Conservation (phyloP, 805 yeast genomes). For the Cyberlindnera lachancei region DNA sequence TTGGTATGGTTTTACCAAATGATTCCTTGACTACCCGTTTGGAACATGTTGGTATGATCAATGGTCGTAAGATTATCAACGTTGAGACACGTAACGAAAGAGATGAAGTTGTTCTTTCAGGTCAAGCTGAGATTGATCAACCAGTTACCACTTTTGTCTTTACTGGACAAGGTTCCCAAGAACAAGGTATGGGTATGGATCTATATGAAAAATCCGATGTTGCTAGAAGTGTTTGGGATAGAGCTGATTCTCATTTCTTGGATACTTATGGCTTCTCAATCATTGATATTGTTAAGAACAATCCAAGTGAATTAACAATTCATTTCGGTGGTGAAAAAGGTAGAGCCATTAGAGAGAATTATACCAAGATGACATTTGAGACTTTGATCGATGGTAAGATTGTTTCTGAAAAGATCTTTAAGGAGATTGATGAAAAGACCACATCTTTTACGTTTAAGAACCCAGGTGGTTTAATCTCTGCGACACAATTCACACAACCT, state of each 20-base stretch:
- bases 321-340: conserved; percentile 99
- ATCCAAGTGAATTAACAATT: conserved; percentile 91
- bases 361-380: conserved; percentile 96
- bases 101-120: conserved; percentile 74
- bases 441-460: conserved; percentile 84
- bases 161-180: conserved; percentile 99
- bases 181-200: conserved; percentile 99
- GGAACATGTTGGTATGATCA: conserved; percentile 97
- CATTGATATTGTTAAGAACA: conserved; percentile 87
- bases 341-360: conserved; percentile 88
- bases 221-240: conserved; percentile 95
- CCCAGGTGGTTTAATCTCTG: conserved; percentile 91
- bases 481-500: conserved; percentile 99
- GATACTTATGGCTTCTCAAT: conserved; percentile 96
- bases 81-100: conserved; percentile 82
- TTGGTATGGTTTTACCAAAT: conserved; percentile 97
- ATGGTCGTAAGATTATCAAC: conserved; percentile 95
- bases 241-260: conserved; percentile 90
- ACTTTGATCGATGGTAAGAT: conserved; percentile 80
- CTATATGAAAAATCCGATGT: conserved; percentile 84
- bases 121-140: conserved; percentile 98
- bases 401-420: conserved; percentile 91
- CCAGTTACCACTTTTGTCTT: conserved; percentile 95
- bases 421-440: conserved; percentile 75
- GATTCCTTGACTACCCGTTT: conserved; percentile 79